A percentile compares a stretch with the other conserved stretches of the same genome.
Evolutionary conservation across 371 early-diverging fungal species (phyloP).

Genomic region (Mucor piriformis): DNA sequence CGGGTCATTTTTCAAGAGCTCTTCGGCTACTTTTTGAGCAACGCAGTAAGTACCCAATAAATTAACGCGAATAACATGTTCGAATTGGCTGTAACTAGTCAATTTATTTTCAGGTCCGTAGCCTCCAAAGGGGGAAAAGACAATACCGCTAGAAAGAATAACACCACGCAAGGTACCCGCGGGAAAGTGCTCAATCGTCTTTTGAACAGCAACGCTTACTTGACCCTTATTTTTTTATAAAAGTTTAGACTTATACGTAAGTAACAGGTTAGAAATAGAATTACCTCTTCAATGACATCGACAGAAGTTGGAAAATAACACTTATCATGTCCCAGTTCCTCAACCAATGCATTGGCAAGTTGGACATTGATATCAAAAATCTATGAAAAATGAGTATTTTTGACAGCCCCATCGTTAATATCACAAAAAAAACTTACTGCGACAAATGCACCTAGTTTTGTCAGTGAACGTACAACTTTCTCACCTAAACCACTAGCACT

Average conservation of each 20-base stretch:
- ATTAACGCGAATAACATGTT: conserved; percentile 54
- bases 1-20: conserved; percentile 43
- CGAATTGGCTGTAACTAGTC: conserved; percentile 52
- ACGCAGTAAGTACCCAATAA: conserved; percentile 65
- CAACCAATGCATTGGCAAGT: conserved; percentile 24
- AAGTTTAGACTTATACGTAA: neutral
- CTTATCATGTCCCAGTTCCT: conserved; percentile 34
- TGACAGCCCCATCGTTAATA: neutral
- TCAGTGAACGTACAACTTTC: conserved; percentile 27
- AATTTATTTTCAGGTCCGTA: conserved; percentile 34
- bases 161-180: conserved; percentile 40
- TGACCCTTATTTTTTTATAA: conserved; percentile 21
- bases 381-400: conserved; percentile 23
- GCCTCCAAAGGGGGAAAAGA: conserved; percentile 30
- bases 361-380: conserved; percentile 57
- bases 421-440: conserved; percentile 26
- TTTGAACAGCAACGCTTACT: conserved; percentile 38
- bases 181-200: conserved; percentile 38
- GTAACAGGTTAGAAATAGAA: neutral
- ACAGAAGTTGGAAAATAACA: conserved; percentile 44
- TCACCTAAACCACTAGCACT: conserved; percentile 52
- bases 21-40: conserved; percentile 54
- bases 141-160: conserved; percentile 55
- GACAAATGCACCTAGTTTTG: conserved; percentile 28
- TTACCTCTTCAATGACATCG: conserved; percentile 54